phyloP scores from a whole-genome alignment of 148 eudicot genomes.

The Oxyria digyna region DNA sequence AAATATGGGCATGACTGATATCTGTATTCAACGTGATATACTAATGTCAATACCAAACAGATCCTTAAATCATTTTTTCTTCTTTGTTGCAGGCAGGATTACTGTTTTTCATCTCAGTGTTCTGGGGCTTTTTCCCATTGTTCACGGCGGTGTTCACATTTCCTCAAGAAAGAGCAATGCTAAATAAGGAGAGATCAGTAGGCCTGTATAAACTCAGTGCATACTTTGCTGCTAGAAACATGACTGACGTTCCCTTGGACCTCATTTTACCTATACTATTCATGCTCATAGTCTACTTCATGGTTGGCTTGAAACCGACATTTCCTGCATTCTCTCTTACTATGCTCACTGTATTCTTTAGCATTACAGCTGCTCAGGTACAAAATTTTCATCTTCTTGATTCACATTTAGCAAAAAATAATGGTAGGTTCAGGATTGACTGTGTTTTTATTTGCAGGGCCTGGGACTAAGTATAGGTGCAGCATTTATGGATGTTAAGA shows the following conservation, averaged over 20 bases:
- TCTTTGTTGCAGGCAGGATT: constrained; percentile 16
- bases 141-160: constrained; percentile 18
- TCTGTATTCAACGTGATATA: too few relatives aligned
- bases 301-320: constrained; percentile 17
- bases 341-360: constrained; percentile 22
- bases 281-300: constrained; percentile 18
- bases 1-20: too few relatives aligned
- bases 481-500: constrained; percentile 26
- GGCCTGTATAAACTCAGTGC: constrained; percentile 20
- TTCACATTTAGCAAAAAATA: background rate
- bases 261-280: constrained; percentile 14
- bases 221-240: constrained; percentile 19
- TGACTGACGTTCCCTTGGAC: constrained; percentile 16
- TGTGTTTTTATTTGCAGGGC: constrained; percentile 17
- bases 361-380: constrained; percentile 25
- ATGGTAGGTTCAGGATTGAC: background rate
- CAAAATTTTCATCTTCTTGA: background rate
- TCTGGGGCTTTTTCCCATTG: constrained; percentile 19
- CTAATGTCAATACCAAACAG: background rate
- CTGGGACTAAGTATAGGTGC: constrained; percentile 37
- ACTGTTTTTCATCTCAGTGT: constrained; percentile 17
- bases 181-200: constrained; percentile 17
- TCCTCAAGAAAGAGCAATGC: constrained; percentile 20
- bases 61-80: background rate
- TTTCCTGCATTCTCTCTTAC: constrained; percentile 15